Conservation (phyloP, 1,139 yeast genomes). For the Candida sanyaensis region DNA sequence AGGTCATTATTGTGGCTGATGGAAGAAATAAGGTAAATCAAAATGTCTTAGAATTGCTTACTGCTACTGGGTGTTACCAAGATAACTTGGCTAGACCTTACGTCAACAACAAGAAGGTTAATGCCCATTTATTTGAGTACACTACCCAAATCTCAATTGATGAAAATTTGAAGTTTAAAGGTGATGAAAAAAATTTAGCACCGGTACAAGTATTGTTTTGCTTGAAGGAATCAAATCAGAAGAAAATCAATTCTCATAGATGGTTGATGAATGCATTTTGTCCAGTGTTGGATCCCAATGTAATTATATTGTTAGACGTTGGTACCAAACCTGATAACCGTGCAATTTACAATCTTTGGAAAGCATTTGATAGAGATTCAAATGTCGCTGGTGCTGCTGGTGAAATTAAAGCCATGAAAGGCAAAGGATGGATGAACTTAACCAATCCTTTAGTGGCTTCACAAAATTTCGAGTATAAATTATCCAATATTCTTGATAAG, state of each 20-base stretch:
- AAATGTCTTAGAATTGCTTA: constrained; percentile 78
- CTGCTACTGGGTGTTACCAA: constrained; percentile 95
- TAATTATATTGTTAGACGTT: constrained; percentile 81
- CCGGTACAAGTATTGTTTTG: constrained; percentile 94
- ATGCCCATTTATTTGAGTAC: constrained; percentile 91
- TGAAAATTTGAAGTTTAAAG: constrained; percentile 78
- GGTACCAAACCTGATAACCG: constrained; percentile 88
- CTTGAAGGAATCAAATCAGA: constrained; percentile 82
- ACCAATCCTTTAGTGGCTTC: constrained; percentile 93
- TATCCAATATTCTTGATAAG: constrained; percentile 92
- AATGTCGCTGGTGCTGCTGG: constrained; percentile 99
- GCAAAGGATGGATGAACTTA: constrained; percentile 77
- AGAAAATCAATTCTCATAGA: constrained; percentile 91
- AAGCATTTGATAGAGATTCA: constrained; percentile 92
- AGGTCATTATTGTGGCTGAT: constrained; percentile 86
- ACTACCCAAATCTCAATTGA: constrained; percentile 89
- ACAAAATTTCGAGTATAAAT: constrained; percentile 94
- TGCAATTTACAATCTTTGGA: constrained; percentile 92
- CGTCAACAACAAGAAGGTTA: constrained; percentile 86
- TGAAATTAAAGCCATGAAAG: constrained; percentile 92
- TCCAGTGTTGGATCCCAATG: constrained; percentile 87
- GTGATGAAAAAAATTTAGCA: constrained; percentile 76
- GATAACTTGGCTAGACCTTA: constrained; percentile 94
- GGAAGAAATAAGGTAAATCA: constrained; percentile 87
- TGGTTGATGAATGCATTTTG: constrained; percentile 95